A percentile compares a stretch with the other conserved stretches of the same genome.
These are phyloP conservation scores for Cyclanthera cordifolia DNA, from an alignment of 306 rosid genomes.

Conservation along the genomic window DNA sequence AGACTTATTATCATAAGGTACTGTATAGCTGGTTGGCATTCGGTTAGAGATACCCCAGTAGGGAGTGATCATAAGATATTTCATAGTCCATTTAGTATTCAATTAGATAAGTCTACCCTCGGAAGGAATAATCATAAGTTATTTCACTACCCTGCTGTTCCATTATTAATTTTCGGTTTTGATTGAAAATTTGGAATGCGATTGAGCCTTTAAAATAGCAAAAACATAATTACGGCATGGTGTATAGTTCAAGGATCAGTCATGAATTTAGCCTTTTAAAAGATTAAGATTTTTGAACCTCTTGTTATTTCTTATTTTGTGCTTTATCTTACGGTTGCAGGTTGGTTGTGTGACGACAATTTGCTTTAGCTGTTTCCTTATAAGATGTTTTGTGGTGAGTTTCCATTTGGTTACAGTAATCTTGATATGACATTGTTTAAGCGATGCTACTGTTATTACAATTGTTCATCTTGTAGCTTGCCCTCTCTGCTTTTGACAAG, in stretches of 20 bases:
- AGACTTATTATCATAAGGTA: neutral
- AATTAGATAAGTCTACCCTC: neutral
- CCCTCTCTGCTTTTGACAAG: constrained; percentile 39
- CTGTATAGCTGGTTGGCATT: neutral
- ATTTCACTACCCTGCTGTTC: neutral
- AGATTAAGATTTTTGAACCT: neutral
- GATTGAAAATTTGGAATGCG: constrained; percentile 1
- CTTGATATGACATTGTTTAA: neutral
- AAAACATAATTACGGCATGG: neutral
- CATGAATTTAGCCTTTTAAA: neutral
- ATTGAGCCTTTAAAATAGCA: neutral
- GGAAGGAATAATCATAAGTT: neutral
- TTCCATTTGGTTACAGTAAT: constrained; percentile 13
- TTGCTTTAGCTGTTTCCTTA: constrained; percentile 62
- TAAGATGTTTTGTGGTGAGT: constrained; percentile 68
- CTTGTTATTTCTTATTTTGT: neutral
- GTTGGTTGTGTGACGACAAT: constrained; percentile 64
- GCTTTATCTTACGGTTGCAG: constrained; percentile 22
- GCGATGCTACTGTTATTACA: neutral
- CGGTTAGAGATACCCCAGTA: neutral
- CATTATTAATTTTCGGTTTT: neutral
- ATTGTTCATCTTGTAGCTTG: constrained; percentile 36
- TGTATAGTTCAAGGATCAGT: neutral
- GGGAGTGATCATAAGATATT: neutral
- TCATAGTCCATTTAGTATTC: neutral